These are phyloP conservation scores for Fusarium mangiferae DNA, from an alignment of 2,329 filamentous ascomycete genomes.

Conservation along the genomic window DNA sequence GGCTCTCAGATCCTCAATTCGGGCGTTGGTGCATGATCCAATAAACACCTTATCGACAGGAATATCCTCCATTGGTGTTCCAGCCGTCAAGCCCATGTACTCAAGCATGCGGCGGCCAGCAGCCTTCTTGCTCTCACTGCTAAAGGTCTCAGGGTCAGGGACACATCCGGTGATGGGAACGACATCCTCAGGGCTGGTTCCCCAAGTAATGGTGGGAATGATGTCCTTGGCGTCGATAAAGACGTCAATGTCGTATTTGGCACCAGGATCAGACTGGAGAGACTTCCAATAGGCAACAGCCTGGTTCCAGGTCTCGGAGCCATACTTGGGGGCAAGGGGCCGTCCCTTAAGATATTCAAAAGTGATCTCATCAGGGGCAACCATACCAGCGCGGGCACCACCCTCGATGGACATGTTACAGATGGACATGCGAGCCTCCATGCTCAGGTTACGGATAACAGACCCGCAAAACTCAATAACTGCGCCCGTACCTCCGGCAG, in stretches of 20 bases:
- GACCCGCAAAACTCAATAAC: slow-evolving; percentile 99
- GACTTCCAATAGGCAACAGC: slow-evolving; percentile 89
- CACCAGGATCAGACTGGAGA: slow-evolving; percentile 85
- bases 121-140: slow-evolving; percentile 81
- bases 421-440: slow-evolving; percentile 99
- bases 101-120: slow-evolving; percentile 85
- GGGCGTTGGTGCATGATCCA: slow-evolving; percentile 95
- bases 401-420: slow-evolving; percentile 99
- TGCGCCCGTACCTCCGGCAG: slow-evolving; percentile 90
- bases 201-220: slow-evolving; percentile 93
- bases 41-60: slow-evolving; percentile 96
- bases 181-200: slow-evolving; percentile 95
- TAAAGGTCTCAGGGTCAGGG: slow-evolving; percentile 88
- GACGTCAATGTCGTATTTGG: slow-evolving; percentile 89
- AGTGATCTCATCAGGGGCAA: slow-evolving; percentile 92
- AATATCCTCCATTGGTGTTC: slow-evolving; percentile 93
- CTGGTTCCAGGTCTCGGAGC: slow-evolving; percentile 88
- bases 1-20: slow-evolving; percentile 93
- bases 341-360: slow-evolving; percentile 95
- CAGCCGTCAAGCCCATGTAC: slow-evolving; percentile 93
- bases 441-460: slow-evolving; percentile 87
- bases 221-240: slow-evolving; percentile 94
- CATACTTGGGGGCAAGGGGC: slow-evolving; percentile 86
- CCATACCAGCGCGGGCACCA: slow-evolving; percentile 94
- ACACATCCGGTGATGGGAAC: slow-evolving; percentile 93